These are phyloP conservation scores for Alternaria novae-zelandiae DNA, from an alignment of 2,329 filamentous ascomycete genomes.

Conservation along the genomic window DNA sequence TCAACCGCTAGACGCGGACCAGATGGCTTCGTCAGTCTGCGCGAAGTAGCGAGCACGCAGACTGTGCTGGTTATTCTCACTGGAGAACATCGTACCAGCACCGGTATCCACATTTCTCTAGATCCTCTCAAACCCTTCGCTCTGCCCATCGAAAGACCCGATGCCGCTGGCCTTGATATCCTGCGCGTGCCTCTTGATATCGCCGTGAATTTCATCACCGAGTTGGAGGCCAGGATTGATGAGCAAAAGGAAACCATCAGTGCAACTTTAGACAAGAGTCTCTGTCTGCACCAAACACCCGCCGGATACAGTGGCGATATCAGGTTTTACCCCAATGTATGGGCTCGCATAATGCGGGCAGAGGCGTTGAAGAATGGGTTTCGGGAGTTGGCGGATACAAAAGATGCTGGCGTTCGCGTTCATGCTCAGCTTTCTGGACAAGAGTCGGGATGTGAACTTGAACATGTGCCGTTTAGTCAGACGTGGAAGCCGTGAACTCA, in stretches of 20 bases:
- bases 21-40: conserved; percentile 21
- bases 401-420: conserved; percentile 11
- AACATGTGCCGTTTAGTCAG: conserved; percentile 2
- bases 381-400: conserved; percentile 9
- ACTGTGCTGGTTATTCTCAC: conserved; percentile 15
- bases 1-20: neutral
- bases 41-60: conserved; percentile 12
- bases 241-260: conserved; percentile 5
- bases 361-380: conserved; percentile 12
- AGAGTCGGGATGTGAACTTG: conserved; percentile 1
- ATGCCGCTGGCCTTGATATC: conserved; percentile 17
- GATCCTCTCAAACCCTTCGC: conserved; percentile 13
- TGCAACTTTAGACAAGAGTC: conserved; percentile 11
- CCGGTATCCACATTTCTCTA: conserved; percentile 9
- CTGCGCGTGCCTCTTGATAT: conserved; percentile 9
- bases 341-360: conserved; percentile 10
- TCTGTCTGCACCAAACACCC: conserved; percentile 9
- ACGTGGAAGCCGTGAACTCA: neutral
- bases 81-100: conserved; percentile 1
- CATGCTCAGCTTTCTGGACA: conserved; percentile 14
- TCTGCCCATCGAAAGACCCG: conserved; percentile 18
- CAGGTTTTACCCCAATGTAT: conserved; percentile 4
- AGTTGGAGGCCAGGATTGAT: conserved; percentile 10
- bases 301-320: conserved; percentile 9
- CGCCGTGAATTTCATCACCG: neutral